Conservation (phyloP, 2,329 filamentous ascomycete species). For the Epicoccum nigrum region DNA sequence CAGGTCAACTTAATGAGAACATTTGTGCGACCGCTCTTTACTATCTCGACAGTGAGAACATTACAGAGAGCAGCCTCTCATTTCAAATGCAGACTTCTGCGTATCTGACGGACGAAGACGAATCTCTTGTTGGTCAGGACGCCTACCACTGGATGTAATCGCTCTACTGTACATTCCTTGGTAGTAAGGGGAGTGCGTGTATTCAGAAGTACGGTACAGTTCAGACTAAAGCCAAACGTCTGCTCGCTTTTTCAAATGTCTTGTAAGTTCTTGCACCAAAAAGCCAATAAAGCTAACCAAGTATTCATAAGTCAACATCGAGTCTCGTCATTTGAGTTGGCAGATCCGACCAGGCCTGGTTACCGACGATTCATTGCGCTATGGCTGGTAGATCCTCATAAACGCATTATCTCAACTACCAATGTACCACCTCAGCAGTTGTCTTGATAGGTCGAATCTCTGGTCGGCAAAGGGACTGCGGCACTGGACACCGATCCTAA, state of each 20-base stretch:
- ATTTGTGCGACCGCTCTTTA: conserved; percentile 68
- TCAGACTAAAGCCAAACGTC: conserved; percentile 53
- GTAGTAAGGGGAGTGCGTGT: background rate
- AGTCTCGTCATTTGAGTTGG: conserved; percentile 53
- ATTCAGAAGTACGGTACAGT: conserved; percentile 57
- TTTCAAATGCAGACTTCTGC: conserved; percentile 23
- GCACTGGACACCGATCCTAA: no score
- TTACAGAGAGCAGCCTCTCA: conserved; percentile 49
- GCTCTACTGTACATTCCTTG: conserved; percentile 2
- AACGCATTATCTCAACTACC: conserved; percentile 56
- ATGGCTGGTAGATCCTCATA: conserved; percentile 63
- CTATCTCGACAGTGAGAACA: conserved; percentile 66
- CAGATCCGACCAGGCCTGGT: conserved; percentile 57
- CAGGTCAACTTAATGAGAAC: conserved; percentile 60
- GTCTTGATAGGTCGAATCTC: background rate
- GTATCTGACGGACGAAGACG: background rate
- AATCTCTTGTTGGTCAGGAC: conserved; percentile 5
- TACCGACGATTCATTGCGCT: conserved; percentile 63
- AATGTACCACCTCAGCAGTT: conserved; percentile 49
- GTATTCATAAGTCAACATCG: conserved; percentile 13
- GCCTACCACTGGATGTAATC: conserved; percentile 8
- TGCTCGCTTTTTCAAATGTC: conserved; percentile 62
- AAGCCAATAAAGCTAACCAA: background rate
- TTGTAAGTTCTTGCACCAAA: conserved; percentile 4
- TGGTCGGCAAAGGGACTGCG: background rate